These are phyloP conservation scores for Naematelia aurantialba DNA, from an alignment of 768 basidiomycete genomes.

Conservation along the genomic window DNA sequence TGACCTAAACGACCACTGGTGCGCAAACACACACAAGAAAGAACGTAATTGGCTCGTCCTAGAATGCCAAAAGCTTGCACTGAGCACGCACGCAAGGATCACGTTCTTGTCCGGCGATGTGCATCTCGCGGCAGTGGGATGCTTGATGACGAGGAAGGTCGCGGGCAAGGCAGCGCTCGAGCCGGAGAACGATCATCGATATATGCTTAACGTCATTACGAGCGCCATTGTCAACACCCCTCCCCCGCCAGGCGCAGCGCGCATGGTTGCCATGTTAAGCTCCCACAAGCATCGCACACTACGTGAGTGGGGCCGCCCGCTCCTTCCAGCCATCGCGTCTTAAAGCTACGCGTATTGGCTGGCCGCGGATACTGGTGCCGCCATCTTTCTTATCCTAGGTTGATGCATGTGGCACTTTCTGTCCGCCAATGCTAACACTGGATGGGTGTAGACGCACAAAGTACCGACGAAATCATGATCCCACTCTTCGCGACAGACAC, in stretches of 20 bases:
- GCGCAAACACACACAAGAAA: constrained; percentile 64
- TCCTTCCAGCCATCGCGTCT: not conserved
- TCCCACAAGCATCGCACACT: constrained; percentile 78
- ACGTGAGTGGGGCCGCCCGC: constrained; percentile 47
- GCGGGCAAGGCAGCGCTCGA: constrained; percentile 18
- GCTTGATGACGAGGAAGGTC: constrained; percentile 31
- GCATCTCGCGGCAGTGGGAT: constrained; percentile 79
- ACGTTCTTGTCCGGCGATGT: constrained; percentile 89
- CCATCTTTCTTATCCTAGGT: not conserved
- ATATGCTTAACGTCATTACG: constrained; percentile 70
- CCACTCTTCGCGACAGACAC: constrained; percentile 75
- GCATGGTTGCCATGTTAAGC: constrained; percentile 72
- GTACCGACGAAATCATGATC: constrained; percentile 85
- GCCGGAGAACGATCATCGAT: constrained; percentile 68
- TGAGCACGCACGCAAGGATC: constrained; percentile 64
- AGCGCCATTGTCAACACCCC: constrained; percentile 88
- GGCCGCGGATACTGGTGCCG: not conserved
- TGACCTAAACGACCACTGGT: constrained; percentile 93
- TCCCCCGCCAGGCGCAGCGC: constrained; percentile 61
- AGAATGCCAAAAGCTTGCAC: constrained; percentile 70
- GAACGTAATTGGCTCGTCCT: constrained; percentile 88
- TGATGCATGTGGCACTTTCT: too few species aligned
- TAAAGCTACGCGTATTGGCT: not conserved
- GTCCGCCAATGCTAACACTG: not conserved
- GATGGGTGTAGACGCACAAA: constrained; percentile 48